Evolutionary conservation across 768 basidiomycete species (phyloP).

Genomic region (Dioszegia aurantiaca): DNA sequence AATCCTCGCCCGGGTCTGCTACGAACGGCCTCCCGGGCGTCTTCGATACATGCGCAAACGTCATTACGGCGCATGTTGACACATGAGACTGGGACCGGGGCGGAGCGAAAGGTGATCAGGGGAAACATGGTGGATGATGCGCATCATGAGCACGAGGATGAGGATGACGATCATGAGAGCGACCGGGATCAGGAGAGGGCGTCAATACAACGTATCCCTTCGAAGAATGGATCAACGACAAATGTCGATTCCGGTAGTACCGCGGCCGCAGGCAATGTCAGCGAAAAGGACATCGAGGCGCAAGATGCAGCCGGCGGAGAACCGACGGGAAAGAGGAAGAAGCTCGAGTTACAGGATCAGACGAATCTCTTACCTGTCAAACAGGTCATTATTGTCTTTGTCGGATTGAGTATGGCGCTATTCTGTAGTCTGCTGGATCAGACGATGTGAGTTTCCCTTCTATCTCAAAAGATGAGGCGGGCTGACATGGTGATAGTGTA

Average conservation of each 20-base stretch:
- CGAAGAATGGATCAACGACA: too few relatives aligned
- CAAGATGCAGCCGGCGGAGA: constrained; percentile 1
- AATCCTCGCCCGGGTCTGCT: not conserved
- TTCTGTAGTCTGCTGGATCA: constrained; percentile 67
- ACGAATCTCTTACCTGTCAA: constrained; percentile 69
- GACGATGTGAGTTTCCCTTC: constrained; percentile 56
- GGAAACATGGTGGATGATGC: constrained; percentile 27
- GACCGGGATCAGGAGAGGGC: too few relatives aligned
- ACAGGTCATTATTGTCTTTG: constrained; percentile 64
- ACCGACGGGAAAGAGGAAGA: constrained; percentile 32
- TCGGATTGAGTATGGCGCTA: constrained; percentile 62
- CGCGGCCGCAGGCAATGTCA: not conserved
- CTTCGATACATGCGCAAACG: constrained; percentile 35
- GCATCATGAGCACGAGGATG: constrained; percentile 32
- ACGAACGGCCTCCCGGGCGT: constrained; percentile 1
- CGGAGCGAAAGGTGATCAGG: constrained; percentile 10
- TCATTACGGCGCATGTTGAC: constrained; percentile 42
- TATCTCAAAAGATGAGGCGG: not conserved
- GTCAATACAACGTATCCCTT: too few relatives aligned
- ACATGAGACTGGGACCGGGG: constrained; percentile 39
- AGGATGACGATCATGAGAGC: constrained; percentile 5
- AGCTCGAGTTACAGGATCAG: constrained; percentile 62
- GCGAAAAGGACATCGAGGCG: not conserved
- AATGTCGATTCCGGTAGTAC: too few relatives aligned
- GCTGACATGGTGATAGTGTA: constrained; percentile 51